These are phyloP conservation scores for Kwoniella sp. DNA, from an alignment of 768 basidiomycete species.

Conservation along the genomic window DNA sequence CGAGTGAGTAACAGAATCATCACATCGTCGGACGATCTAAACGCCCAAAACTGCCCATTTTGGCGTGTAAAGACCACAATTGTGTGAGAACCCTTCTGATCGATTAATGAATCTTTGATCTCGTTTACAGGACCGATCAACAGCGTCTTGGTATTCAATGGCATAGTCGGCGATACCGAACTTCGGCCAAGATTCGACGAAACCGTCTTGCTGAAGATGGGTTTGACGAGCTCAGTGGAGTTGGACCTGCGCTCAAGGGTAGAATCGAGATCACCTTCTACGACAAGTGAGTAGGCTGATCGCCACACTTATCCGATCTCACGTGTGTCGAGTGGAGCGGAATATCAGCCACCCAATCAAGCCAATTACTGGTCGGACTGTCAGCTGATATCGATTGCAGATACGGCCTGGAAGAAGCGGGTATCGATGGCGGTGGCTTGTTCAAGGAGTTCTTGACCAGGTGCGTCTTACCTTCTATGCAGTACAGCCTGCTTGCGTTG, in stretches of 20 bases:
- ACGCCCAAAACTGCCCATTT: no score
- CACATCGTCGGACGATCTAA: background rate
- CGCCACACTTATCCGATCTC: no score
- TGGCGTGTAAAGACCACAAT: background rate
- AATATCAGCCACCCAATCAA: background rate
- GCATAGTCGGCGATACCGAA: slow-evolving; percentile 57
- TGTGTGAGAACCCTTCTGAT: slow-evolving; percentile 1
- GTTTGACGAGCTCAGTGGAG: slow-evolving; percentile 70
- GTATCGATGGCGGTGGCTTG: slow-evolving; percentile 94
- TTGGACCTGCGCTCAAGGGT: slow-evolving; percentile 76
- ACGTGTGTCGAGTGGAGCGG: no score
- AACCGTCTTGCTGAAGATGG: slow-evolving; percentile 84
- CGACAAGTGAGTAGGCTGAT: slow-evolving; percentile 69
- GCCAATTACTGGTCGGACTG: background rate
- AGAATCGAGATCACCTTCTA: slow-evolving; percentile 87
- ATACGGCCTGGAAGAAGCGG: slow-evolving; percentile 61
- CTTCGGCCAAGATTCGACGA: slow-evolving; percentile 66
- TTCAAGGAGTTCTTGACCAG: slow-evolving; percentile 95
- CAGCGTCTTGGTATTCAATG: slow-evolving; percentile 49
- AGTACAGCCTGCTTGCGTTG: background rate
- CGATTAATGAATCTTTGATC: no score
- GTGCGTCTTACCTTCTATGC: slow-evolving; percentile 43
- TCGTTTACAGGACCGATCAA: slow-evolving; percentile 61
- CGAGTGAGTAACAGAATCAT: slow-evolving; percentile 34
- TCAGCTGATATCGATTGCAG: slow-evolving; percentile 30